Base-by-base conservation (phyloP, 371 early-diverging fungal species). In the Actinomortierella ambigua region DNA sequence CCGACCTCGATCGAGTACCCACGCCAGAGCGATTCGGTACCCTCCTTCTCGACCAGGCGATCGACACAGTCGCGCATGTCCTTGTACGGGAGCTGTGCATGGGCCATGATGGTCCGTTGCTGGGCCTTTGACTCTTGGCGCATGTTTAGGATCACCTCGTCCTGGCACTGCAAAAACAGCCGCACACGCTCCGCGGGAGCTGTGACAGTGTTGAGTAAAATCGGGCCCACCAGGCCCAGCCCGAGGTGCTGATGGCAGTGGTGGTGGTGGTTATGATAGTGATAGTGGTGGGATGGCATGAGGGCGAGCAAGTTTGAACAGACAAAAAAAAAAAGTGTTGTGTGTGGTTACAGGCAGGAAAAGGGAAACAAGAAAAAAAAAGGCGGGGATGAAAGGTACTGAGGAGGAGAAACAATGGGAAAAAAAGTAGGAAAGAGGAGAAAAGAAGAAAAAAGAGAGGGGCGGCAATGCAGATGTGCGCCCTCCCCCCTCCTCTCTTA, bases 121-220 rank as follows among this genome's bases (percentile, higher is more conserved):
- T 34, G 34, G 7, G 34, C 4, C 34, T 34, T 34, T 15, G 70
- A 64, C 46, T 69, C 70, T 20, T 69, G 53, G 5, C 70, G 60
- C 8, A 69, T 51, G 58, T 69, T 69, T 29, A 61, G 65, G 41
- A 69, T 65, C 41, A 69, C 56, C 18, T 69, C 70, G 40, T 69
- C 70, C 24, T 69, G 70, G 13, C 61, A 50, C 28, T 65, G 70
- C 27, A 69, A 53, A 24, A 69, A 39, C 18, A 69, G 61, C 18
- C 27, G 18, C 58, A 69, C 29, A 40, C 70, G 65, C 18, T 69
- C 65, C 18, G 70, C 61, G 14, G 70, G 70, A 2, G 65, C 65
- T 0, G 65, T 57, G 7, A 53, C 53, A 24, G 47, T 41, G 22
- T 57, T 65, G 20, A 65, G 43, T 40, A 61, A 26, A 22, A 65